Evolutionary conservation across 2,329 filamentous ascomycete species (phyloP).

Genomic region (Boeremia exigua): DNA sequence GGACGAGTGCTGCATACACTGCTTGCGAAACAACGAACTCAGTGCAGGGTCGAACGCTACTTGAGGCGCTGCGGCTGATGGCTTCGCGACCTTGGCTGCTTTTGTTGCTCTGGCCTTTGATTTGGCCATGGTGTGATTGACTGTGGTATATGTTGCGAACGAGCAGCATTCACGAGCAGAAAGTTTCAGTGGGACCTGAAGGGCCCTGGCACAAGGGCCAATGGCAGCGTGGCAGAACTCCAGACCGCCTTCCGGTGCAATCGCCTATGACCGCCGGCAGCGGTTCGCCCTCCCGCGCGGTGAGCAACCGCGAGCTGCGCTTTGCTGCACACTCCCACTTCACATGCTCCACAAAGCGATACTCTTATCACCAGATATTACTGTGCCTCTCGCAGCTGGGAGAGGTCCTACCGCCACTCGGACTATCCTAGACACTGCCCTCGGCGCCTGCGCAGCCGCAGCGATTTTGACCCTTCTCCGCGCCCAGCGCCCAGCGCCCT

Average conservation of each 20-base stretch:
- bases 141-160: conserved; percentile 1
- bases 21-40: conserved; percentile 56
- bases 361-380: conserved; percentile 15
- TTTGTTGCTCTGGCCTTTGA: conserved; percentile 35
- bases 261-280: conserved; percentile 11
- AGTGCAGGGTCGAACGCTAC: conserved; percentile 52
- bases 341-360: conserved; percentile 25
- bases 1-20: conserved; percentile 36
- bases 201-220: conserved; percentile 2
- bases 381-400: conserved; percentile 9
- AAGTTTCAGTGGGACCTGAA: conserved; percentile 39
- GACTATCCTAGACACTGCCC: conserved; percentile 20
- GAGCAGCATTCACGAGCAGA: conserved; percentile 23
- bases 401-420: conserved; percentile 15
- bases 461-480: conserved; percentile 38
- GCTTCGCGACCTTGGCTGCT: conserved; percentile 18
- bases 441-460: conserved; percentile 29
- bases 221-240: conserved; percentile 9
- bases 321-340: conserved; percentile 11
- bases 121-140: conserved; percentile 39
- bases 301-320: conserved; percentile 13
- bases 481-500: conserved; percentile 26
- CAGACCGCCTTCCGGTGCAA: conserved; percentile 3
- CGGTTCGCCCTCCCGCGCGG: conserved; percentile 10
- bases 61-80: conserved; percentile 37